These are phyloP conservation scores for Penicillium macrosclerotiorum DNA, from an alignment of 495 filamentous ascomycete species.

Conservation along the genomic window DNA sequence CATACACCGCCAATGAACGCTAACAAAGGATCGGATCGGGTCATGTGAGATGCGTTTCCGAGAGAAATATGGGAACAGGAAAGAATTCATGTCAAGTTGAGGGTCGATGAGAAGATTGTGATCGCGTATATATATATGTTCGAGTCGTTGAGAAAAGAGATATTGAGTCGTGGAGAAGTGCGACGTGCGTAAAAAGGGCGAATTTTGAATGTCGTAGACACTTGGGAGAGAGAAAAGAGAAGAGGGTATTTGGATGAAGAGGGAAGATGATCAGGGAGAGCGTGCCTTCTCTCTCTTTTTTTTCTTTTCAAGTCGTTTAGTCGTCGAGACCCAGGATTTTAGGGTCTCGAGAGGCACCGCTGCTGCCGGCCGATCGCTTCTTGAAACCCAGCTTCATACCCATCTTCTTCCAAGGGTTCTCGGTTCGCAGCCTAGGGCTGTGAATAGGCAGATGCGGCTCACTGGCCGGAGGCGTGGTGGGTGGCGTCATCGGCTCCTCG, in stretches of 20 bases:
- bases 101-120: conserved; percentile 7
- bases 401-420: conserved; percentile 81
- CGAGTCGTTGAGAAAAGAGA: background rate
- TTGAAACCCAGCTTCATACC: conserved; percentile 71
- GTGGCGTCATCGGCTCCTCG: conserved; percentile 82
- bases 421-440: conserved; percentile 53
- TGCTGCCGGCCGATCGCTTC: conserved; percentile 47
- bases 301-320: no score
- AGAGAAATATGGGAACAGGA: background rate
- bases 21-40: conserved; percentile 20
- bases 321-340: conserved; percentile 35
- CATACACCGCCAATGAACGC: conserved; percentile 34
- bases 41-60: conserved; percentile 18
- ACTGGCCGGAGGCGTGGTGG: conserved; percentile 75
- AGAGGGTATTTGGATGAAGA: no score
- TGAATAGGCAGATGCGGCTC: conserved; percentile 50
- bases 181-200: background rate
- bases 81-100: conserved; percentile 10
- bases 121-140: background rate
- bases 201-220: background rate
- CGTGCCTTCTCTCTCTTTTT: no score
- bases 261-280: no score
- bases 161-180: background rate
- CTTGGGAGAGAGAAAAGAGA: background rate
- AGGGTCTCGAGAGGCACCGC: conserved; percentile 31